Base-by-base conservation (phyloP, 2,329 filamentous ascomycete species). In the Aureobasidium sp. region DNA sequence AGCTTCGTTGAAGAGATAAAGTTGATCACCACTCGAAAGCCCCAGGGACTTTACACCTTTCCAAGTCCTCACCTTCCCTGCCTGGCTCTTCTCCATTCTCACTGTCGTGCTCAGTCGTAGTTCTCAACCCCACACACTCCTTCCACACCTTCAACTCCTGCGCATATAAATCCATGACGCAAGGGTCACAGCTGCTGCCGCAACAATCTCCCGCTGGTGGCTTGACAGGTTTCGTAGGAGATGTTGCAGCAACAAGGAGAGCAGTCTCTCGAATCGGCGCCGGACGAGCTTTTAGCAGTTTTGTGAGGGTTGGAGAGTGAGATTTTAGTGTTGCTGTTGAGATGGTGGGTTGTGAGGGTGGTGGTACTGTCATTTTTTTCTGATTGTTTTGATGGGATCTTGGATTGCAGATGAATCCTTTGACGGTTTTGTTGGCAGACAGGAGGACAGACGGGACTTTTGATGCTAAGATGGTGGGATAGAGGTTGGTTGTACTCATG, bases 131-230 rank as follows among this genome's bases (percentile, higher is more conserved):
- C 7, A 11, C 32, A 48, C 61, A 57, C 44, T 62, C 61, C 21
- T 62, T 63, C 59, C 62, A 65, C 8, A 62, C 55, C 29, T 58
- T 62, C 36, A 63, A 10, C 59, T 63, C 64, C 29, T 64, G 50
- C 6, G 53, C 49, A 55, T 61, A 63, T 1, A 64, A 45, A 36
- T 63, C 59, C 64, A 62, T 63, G 9, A 63, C 62, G 32, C 64
- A 65, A 45, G 64, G 62, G 30, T 64, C 55, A 29, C 63, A 64
- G 39, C 63, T 64, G 27, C 61, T 62, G 9, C 63, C 63, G 37
- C 63, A 64, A 25, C 63, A 64, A 32, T 64, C 63, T 34, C 63
- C 63, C 14, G 63, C 55, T 10, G 61, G 21, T 8, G 63, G 63
- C 45, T 64, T 62, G 14, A 59, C 25, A 2, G 63, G 63, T 41